Evolutionary conservation across 257 asterid genomes (phyloP).

Genomic region (Coffea eugenioides): DNA sequence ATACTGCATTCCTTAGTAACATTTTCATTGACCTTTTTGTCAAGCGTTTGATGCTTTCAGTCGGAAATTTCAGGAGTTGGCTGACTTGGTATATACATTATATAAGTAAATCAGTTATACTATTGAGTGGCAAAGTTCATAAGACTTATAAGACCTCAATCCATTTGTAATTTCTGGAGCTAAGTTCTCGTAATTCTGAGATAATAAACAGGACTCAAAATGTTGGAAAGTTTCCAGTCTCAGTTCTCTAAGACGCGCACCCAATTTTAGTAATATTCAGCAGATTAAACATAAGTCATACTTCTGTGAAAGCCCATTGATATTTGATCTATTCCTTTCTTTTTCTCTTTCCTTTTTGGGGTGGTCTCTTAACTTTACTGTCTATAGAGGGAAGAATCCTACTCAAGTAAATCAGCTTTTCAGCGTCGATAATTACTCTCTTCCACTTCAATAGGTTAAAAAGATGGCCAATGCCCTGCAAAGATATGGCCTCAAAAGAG

Average conservation of each 20-base stretch:
- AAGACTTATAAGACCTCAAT: neutral
- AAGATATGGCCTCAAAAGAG: conserved; percentile 76
- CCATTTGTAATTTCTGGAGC: too few species aligned
- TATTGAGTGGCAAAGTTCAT: neutral
- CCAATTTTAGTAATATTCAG: too few species aligned
- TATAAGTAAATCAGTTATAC: neutral
- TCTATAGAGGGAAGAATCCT: neutral
- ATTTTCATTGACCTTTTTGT: neutral
- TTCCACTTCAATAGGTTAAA: conserved; percentile 38
- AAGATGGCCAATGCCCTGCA: conserved; percentile 82
- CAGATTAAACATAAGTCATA: too few species aligned
- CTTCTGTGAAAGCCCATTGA: too few species aligned
- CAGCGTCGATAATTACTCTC: neutral
- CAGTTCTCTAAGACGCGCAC: too few species aligned
- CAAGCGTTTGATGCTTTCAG: neutral
- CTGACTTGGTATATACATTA: neutral
- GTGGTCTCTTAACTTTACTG: neutral
- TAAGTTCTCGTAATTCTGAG: neutral
- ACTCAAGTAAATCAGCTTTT: neutral
- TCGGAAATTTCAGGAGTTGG: neutral
- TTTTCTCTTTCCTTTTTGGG: too few species aligned
- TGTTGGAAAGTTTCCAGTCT: too few species aligned
- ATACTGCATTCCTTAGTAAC: neutral
- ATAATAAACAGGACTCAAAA: too few species aligned
- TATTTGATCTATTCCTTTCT: too few species aligned